Percentiles rank a stretch among this genome's conserved stretches.
Evolutionary conservation across 108 stramenopile genomes (phyloP).

Genomic region (Hondaea fermentalgiana): DNA sequence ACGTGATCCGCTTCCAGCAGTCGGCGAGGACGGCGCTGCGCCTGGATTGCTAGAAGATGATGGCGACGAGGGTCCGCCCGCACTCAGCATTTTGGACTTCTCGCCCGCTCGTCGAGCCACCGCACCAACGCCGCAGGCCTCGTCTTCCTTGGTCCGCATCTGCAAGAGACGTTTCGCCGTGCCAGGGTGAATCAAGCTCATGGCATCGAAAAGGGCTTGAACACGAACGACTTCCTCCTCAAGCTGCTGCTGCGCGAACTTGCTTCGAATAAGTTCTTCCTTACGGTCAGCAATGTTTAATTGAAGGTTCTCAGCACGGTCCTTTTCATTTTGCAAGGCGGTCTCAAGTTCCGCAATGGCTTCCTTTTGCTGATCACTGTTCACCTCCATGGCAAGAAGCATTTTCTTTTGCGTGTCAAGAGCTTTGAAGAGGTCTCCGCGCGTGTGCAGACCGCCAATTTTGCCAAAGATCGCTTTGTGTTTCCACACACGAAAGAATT

Average conservation of each 20-base stretch:
- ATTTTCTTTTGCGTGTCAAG: not conserved
- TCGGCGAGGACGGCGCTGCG: too few relatives aligned
- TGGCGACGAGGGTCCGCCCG: not conserved
- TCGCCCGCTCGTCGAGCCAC: not conserved
- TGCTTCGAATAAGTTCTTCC: not conserved
- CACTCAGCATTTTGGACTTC: not conserved
- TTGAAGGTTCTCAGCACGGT: not conserved
- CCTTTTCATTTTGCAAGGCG: not conserved
- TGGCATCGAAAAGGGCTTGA: not conserved
- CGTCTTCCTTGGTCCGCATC: not conserved
- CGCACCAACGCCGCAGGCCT: not conserved
- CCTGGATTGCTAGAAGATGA: too few relatives aligned
- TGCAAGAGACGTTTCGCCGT: not conserved
- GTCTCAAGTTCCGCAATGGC: not conserved
- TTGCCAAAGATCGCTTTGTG: slow-evolving; percentile 3
- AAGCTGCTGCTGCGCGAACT: not conserved
- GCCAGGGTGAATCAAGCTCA: slow-evolving; percentile 3
- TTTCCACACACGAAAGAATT: not conserved
- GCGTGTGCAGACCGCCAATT: not conserved
- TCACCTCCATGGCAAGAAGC: slow-evolving; percentile 10
- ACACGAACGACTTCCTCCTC: not conserved
- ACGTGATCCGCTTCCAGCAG: too few relatives aligned
- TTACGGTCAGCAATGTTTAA: not conserved
- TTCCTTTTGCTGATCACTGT: not conserved
- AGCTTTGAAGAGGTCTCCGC: not conserved